Evolutionary conservation across 768 basidiomycete genomes (phyloP), one percentile per base, ranked within the genome.

Genomic region (Boletales sp.): DNA sequence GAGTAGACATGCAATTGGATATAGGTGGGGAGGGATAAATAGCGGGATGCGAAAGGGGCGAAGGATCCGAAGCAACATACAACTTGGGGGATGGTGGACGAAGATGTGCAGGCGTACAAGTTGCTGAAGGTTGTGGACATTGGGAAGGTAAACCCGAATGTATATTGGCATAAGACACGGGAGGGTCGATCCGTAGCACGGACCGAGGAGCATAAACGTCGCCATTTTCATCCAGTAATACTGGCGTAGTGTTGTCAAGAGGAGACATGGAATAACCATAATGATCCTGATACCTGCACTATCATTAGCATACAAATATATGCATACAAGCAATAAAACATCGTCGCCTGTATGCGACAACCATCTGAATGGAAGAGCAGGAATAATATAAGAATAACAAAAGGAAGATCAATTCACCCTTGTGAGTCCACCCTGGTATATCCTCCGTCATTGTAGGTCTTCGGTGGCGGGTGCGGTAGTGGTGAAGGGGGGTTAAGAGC

Each of bases 401-500:
- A 51, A 46, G 45, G 34, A 31, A 39, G 11, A 38, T 33, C 9
- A 38, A 65, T 60, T 62, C 52, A 66, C 64, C 63, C 64, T 58
- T 65, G 63, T 14, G 63, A 52, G 15, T 62, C 55, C 18, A 65
- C 65, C 46, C 48, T 57, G 14, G 51, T 44, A 19, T 57, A 66
- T 25, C 40, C 57, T 45, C 48, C 42, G 32, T 65, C 63, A 28
- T 31, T 32, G 46, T 60, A 66, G 0, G 58, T 56, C 40, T 34
- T 67, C 41, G 62, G 62, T 33, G 66, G 65, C 2, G 53, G 54
- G 10, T 51, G 40, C 8, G 38, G 13, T 31, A 57, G 46, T 5
- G 62, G 54, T 10, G 54, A 58, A 1, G 64, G 60, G 4, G 68
- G 60, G 19, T 68, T 67, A 53, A 81, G 68, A 8, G 84, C 85